These are phyloP conservation scores for Lonicera japonica DNA, from an alignment of 129 eudicot species.

Conservation along the genomic window DNA sequence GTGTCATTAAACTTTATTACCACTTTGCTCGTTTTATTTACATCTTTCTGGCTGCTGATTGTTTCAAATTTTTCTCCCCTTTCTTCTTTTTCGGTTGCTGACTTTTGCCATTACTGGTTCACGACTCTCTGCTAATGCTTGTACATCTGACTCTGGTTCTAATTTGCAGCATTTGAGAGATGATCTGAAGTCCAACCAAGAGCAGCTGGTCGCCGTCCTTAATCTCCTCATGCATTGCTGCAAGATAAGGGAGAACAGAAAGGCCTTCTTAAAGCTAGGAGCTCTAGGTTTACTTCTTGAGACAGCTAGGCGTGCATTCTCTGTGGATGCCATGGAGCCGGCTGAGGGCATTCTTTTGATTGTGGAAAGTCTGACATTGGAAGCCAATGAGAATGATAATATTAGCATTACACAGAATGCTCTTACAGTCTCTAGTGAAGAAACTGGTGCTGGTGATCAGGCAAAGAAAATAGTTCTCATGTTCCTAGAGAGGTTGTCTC, in stretches of 20 bases:
- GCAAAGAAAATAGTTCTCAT: constrained; percentile 95
- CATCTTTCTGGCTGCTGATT: no score
- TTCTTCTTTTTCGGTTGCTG: no score
- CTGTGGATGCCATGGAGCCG: constrained; percentile 96
- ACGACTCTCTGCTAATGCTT: background rate
- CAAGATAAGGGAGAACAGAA: constrained; percentile 91
- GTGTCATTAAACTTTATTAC: no score
- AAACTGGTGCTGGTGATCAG: constrained; percentile 84
- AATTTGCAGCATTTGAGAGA: constrained; percentile 70
- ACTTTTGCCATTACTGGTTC: constrained; percentile 1
- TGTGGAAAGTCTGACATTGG: constrained; percentile 86
- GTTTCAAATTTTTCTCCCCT: no score
- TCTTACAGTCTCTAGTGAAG: constrained; percentile 72
- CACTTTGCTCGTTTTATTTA: no score
- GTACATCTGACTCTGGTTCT: constrained; percentile 1
- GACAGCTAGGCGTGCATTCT: constrained; percentile 94
- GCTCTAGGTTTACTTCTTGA: constrained; percentile 85
- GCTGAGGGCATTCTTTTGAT: constrained; percentile 97
- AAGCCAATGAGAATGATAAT: constrained; percentile 91
- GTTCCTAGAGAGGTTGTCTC: constrained; percentile 86
- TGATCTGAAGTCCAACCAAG: constrained; percentile 94
- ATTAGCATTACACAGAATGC: constrained; percentile 72
- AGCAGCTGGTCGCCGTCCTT: constrained; percentile 80
- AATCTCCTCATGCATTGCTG: constrained; percentile 92
- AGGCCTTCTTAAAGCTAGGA: constrained; percentile 75